Base-by-base conservation (phyloP, 257 asterid genomes). In the Anisodus tanguticus region DNA sequence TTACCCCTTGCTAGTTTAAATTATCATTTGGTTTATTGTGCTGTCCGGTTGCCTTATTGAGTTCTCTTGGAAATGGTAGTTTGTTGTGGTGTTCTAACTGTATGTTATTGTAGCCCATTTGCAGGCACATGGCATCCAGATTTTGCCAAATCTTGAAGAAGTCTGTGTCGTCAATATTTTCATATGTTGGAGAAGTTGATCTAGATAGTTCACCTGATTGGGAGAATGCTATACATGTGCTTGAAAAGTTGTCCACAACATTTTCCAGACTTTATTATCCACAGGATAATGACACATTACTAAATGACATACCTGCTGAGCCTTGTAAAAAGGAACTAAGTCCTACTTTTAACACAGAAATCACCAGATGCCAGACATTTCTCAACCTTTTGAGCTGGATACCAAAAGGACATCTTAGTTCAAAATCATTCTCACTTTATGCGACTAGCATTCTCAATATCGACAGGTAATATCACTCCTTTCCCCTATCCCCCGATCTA, bases 41-140 rank as follows among this genome's bases (percentile, higher is more conserved):
- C 19, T 37, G 22, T 67, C 12, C 45, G 49, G 66, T 55, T 81
- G 79, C 58, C 41, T 67, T 22, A 31, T 37, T 64, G 63, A 81
- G 64, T 19, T 85, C 78, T 55, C 6, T 17, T 39, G 49, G 54
- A 22, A 68, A 26, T 67, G 66, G 35, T 68, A 10, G 63, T 77
- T 66, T 35, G 78, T 69, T 39, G 83, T 83, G 79, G 66, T 83
- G 55, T 86, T 86, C 84, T 90, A 82, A 90, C 90, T 86, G 84
- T 86, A 81, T 89, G 88, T 89, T 84, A 64, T 89, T 84, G 80
- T 91, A 94, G 99, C 92, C 91, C 86, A 89, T 94, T 81, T 57
- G 92, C 90, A 94, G 98, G 91, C 91, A 91, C 85, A 91, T 94
- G 95, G 91, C 97, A 82, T 90, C 97, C 71, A 87, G 86, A 79